phyloP scores from a whole-genome alignment of 2,329 filamentous ascomycete species.

The Cercospora zeina region DNA sequence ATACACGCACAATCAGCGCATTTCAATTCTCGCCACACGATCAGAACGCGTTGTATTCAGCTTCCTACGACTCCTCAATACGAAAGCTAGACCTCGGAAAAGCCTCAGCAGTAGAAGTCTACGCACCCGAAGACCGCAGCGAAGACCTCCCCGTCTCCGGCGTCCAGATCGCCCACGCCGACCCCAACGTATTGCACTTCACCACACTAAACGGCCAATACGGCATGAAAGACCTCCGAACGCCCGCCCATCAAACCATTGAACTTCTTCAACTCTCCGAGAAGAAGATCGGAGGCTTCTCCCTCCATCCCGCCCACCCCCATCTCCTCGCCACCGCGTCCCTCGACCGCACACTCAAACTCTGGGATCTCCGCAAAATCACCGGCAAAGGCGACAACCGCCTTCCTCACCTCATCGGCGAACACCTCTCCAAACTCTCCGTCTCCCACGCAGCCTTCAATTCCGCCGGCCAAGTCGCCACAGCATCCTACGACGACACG shows the following conservation, averaged over 20 bases:
- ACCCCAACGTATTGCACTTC: slow-evolving; percentile 78
- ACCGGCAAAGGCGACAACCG: slow-evolving; percentile 59
- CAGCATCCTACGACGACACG: slow-evolving; percentile 90
- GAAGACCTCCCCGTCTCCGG: slow-evolving; percentile 80
- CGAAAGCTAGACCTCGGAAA: slow-evolving; percentile 81
- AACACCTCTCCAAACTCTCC: slow-evolving; percentile 78
- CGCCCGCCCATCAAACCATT: slow-evolving; percentile 52
- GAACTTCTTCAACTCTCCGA: slow-evolving; percentile 76
- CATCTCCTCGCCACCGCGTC: slow-evolving; percentile 87
- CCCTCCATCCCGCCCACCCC: slow-evolving; percentile 73
- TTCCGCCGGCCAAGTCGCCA: slow-evolving; percentile 78
- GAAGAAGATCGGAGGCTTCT: slow-evolving; percentile 95
- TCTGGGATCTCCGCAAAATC: slow-evolving; percentile 90
- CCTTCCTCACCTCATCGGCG: slow-evolving; percentile 70
- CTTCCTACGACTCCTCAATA: slow-evolving; percentile 91
- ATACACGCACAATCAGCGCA: slow-evolving; percentile 82
- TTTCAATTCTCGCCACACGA: slow-evolving; percentile 77
- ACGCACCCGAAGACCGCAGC: slow-evolving; percentile 67
- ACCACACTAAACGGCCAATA: slow-evolving; percentile 81
- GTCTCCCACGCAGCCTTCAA: slow-evolving; percentile 95
- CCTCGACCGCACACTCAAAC: slow-evolving; percentile 80
- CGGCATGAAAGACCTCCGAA: slow-evolving; percentile 76
- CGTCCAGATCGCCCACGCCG: slow-evolving; percentile 71
- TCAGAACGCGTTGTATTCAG: slow-evolving; percentile 73
- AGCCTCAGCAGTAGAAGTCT: slow-evolving; percentile 76